These are phyloP conservation scores for Pythium aquatile DNA, from an alignment of 352 stramenopile species.

Conservation along the genomic window DNA sequence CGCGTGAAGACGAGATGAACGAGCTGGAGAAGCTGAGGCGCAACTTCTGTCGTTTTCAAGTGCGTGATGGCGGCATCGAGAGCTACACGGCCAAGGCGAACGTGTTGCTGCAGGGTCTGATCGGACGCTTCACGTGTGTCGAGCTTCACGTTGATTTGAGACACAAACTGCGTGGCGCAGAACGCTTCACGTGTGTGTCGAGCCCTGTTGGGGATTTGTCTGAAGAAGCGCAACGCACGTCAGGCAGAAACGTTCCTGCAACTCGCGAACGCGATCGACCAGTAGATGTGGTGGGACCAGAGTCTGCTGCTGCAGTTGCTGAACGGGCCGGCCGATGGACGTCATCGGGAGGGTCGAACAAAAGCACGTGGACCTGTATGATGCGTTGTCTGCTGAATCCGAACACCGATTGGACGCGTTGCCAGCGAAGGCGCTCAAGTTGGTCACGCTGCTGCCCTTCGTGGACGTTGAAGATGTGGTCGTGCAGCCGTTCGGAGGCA, in stretches of 20 bases:
- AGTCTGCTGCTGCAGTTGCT: slow-evolving; percentile 93
- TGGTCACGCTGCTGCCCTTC: slow-evolving; percentile 61
- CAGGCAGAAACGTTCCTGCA: slow-evolving; percentile 93
- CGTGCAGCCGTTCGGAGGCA: slow-evolving; percentile 95
- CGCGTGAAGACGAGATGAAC: slow-evolving; percentile 93
- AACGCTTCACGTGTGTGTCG: slow-evolving; percentile 97
- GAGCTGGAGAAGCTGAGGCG: slow-evolving; percentile 93
- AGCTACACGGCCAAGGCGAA: slow-evolving; percentile 94
- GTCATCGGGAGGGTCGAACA: slow-evolving; percentile 86
- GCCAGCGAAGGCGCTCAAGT: slow-evolving; percentile 62
- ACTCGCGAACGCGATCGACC: slow-evolving; percentile 97
- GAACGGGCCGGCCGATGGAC: slow-evolving; percentile 82
- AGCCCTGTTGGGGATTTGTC: slow-evolving; percentile 98
- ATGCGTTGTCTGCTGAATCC: slow-evolving; percentile 35
- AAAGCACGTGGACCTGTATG: slow-evolving; percentile 67
- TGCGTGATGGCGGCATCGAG: slow-evolving; percentile 90
- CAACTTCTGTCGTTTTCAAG: slow-evolving; percentile 86
- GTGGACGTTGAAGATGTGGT: slow-evolving; percentile 62
- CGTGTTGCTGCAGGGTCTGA: slow-evolving; percentile 93
- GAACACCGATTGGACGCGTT: slow-evolving; percentile 36
- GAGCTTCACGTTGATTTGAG: slow-evolving; percentile 97
- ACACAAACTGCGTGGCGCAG: slow-evolving; percentile 99
- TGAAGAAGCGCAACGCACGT: slow-evolving; percentile 87
- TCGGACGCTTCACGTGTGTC: slow-evolving; percentile 79
- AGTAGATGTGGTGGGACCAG: slow-evolving; percentile 97